Evolutionary conservation across 345 rosid genomes (phyloP), one percentile per base, ranked within the genome.

Genomic region (Eucalyptus camaldulensis): DNA sequence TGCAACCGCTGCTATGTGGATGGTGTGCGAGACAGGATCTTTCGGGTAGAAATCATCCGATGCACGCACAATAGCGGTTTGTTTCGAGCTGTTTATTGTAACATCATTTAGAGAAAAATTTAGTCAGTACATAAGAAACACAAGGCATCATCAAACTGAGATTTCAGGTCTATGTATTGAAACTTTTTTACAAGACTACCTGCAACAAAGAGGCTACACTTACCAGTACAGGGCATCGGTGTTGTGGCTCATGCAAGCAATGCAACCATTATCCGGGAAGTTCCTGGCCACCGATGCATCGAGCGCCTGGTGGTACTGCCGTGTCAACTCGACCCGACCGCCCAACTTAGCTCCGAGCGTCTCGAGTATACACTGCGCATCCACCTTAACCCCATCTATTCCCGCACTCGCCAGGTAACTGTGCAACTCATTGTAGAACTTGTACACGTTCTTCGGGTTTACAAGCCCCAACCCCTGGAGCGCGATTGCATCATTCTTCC

Each of bases 221-320:
- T 87, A 97, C 99, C 99, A 96, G 92, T 97, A 97, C 15, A 97
- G 96, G 43, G 99, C 97, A 92, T 97, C 99, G 1, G 98, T 97
- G 58, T 95, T 96, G 62, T 97, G 99, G 89, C 99, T 95, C 99
- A 97, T 97, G 91, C 99, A 97, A 29, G 99, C 99, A 60, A 97
- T 95, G 94, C 95, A 94, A 2, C 99, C 99, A 91, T 97, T 97
- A 25, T 96, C 99, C 1, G 96, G 96, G 88, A 97, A 97, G 80
- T 95, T 96, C 89, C 93, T 91, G 0, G 97, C 94, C 25, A 97
- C 96, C 22, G 99, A 97, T 3, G 97, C 95, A 65, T 97, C 99
- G 67, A 97, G 98, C 2, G 99, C 99, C 62, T 95, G 97, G 91
- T 97, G 99, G 88, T 95, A 97, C 92, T 95, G 97, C 58, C 94